Evolutionary conservation across 2,329 filamentous ascomycete genomes (phyloP).

Genomic region (Chalaropsis ovoidea): DNA sequence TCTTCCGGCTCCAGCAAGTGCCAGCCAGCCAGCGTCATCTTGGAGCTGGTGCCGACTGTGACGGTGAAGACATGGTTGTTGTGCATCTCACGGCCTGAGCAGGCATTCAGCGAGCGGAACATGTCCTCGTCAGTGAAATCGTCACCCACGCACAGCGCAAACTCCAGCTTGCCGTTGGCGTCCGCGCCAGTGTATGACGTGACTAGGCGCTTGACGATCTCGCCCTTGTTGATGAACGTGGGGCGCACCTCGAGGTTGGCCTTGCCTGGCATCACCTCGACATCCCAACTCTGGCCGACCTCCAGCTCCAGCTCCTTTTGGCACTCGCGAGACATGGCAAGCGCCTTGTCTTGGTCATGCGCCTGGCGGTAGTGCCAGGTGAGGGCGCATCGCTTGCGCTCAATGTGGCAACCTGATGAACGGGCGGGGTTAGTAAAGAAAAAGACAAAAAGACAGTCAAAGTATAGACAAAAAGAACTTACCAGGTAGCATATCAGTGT

Average conservation of each 20-base stretch:
- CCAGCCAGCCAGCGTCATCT: slow-evolving; percentile 83
- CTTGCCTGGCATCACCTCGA: slow-evolving; percentile 95
- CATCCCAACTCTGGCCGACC: slow-evolving; percentile 70
- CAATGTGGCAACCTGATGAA: slow-evolving; percentile 68
- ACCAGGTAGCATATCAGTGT: slow-evolving; percentile 78
- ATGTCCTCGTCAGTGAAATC: slow-evolving; percentile 97
- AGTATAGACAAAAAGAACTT: slow-evolving; percentile 31
- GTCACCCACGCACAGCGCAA: slow-evolving; percentile 84
- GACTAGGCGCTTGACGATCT: slow-evolving; percentile 79
- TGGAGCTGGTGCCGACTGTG: slow-evolving; percentile 82
- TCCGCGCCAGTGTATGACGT: slow-evolving; percentile 53
- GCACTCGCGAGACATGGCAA: slow-evolving; percentile 69
- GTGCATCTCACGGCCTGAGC: slow-evolving; percentile 44
- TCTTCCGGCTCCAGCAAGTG: slow-evolving; percentile 82
- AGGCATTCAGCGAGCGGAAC: slow-evolving; percentile 68
- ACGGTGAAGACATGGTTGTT: slow-evolving; percentile 71
- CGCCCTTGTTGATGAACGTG: slow-evolving; percentile 94
- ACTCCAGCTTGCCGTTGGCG: slow-evolving; percentile 53
- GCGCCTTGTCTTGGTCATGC: slow-evolving; percentile 74
- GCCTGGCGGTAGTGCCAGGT: slow-evolving; percentile 90
- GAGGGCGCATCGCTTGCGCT: slow-evolving; percentile 84
- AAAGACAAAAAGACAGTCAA: not conserved
- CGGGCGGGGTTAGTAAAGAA: slow-evolving; percentile 12
- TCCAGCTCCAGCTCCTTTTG: slow-evolving; percentile 69
- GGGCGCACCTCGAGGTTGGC: slow-evolving; percentile 95